phyloP scores from a whole-genome alignment of 2,329 filamentous ascomycete genomes.

The Sporothrix curviconia region DNA sequence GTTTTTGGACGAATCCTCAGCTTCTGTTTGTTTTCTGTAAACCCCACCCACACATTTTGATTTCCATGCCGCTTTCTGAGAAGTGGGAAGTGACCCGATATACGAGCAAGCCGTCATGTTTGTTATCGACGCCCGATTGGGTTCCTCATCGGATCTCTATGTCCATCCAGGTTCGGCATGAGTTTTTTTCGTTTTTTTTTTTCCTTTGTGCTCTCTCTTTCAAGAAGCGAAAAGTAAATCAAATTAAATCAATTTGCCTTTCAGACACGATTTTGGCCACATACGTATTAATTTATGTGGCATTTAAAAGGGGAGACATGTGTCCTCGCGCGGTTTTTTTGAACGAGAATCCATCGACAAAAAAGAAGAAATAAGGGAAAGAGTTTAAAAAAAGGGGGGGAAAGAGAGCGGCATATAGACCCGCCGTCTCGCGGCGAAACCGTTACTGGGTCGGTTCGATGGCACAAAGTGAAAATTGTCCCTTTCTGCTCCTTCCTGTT shows the following conservation, averaged over 20 bases:
- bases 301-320: no score
- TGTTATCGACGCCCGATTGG: constrained; percentile 8
- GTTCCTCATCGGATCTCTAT: no score
- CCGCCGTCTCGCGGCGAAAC: background rate
- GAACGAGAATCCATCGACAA: background rate
- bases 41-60: background rate
- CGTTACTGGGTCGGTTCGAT: background rate
- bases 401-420: background rate
- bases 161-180: background rate
- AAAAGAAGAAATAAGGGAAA: background rate
- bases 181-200: background rate
- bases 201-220: no score
- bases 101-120: background rate
- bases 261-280: no score
- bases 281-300: no score
- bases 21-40: no score
- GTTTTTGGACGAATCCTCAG: no score
- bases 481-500: background rate
- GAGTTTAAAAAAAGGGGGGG: background rate
- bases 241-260: no score
- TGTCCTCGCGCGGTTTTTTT: no score
- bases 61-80: background rate
- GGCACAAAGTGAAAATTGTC: background rate
- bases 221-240: no score
- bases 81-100: background rate